Base-by-base conservation (phyloP, 2,329 filamentous ascomycete genomes). In the Tetracladium maxilliforme region DNA sequence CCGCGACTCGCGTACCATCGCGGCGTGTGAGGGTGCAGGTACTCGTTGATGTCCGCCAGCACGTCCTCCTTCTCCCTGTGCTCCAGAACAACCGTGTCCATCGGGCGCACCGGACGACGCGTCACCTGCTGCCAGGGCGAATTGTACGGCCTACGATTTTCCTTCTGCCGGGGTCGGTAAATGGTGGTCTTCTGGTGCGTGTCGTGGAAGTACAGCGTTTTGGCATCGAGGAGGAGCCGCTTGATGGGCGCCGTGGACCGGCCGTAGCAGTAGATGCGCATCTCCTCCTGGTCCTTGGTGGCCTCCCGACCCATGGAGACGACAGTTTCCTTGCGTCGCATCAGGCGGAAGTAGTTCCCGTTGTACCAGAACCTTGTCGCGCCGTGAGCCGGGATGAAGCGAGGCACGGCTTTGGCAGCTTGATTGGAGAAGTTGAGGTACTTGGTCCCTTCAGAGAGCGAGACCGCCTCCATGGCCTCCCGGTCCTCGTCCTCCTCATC, bases 71-170 rank as follows among this genome's bases (percentile, higher is more conserved):
- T 87, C 40, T 80, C 65, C 22, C 58, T 46, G 7, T 61, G 53
- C 33, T 82, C 76, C 5, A 90, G 58, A 3, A 84, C 72, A 2
- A 92, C 79, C 0, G 80, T 87, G 24, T 63, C 60, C 56, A 87
- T 77, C 1, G 75, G 73, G 10, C 79, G 56, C 6, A 74, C 69
- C 0, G 78, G 77, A 2, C 79, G 56, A 15, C 66, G 58, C 2
- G 67, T 64, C 14, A 73, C 64, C 32, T 61, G 54, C 19, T 58
- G 51, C 69, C 70, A 75, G 34, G 49, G n/a, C n/a, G n/a, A n/a
- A n/a, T n/a, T n/a, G n/a, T n/a, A n/a, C n/a, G n/a, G 62, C 9
- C 57, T 48, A 7, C 63, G 55, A 25, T 55, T 44, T 24, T 55
- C 52, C 29, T 58, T 56, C 6, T 50, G 47, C 11, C 52, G 50